Evolutionary conservation across 805 yeast species (phyloP), one percentile per base, ranked within the genome.

Genomic region (Candida ovalis): DNA sequence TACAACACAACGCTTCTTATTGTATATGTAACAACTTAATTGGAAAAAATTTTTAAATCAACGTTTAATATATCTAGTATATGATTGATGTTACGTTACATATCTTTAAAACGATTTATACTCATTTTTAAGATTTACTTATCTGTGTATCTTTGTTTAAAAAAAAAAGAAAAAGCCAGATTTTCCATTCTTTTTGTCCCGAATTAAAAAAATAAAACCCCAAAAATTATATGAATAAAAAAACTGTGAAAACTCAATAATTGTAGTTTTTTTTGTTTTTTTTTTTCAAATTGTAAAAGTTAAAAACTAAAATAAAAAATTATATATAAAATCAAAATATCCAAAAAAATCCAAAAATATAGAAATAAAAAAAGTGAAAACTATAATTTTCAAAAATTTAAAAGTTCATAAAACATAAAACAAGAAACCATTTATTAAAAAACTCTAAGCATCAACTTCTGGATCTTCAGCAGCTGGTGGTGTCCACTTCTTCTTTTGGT

Each of bases 401-500:
- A n/a, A n/a, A n/a, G n/a, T n/a, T n/a, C n/a, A n/a, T n/a, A n/a
- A n/a, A n/a, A n/a, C n/a, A n/a, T n/a, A n/a, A n/a, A n/a, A n/a
- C n/a, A n/a, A n/a, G n/a, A n/a, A n/a, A n/a, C n/a, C n/a, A n/a
- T n/a, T n/a, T n/a, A n/a, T n/a, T n/a, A n/a, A n/a, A n/a, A n/a
- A n/a, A n/a, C n/a, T n/a, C n/a, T 17, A 30, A 36, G 47, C 49
- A 22, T 53, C 56, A 19, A 43, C 51, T 10, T 49, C 56, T 19
- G 40, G 38, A 17, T 51, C 53, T 19, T 46, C 53, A 22, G 52
- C 28, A 30, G 38, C 40, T n/a, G 37, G 37, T 43, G 58, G 58
- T 25, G 55, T 24, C 53, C 51, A 56, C 43, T 56, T 55, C 53
- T 54, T 54, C 54, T 54, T 58, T 49, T 53, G 46, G 22, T 55